Percentiles rank a stretch among this genome's conserved stretches.
Evolutionary conservation across 2,329 filamentous ascomycete genomes (phyloP).

Genomic region (Botrytis fragariae): DNA sequence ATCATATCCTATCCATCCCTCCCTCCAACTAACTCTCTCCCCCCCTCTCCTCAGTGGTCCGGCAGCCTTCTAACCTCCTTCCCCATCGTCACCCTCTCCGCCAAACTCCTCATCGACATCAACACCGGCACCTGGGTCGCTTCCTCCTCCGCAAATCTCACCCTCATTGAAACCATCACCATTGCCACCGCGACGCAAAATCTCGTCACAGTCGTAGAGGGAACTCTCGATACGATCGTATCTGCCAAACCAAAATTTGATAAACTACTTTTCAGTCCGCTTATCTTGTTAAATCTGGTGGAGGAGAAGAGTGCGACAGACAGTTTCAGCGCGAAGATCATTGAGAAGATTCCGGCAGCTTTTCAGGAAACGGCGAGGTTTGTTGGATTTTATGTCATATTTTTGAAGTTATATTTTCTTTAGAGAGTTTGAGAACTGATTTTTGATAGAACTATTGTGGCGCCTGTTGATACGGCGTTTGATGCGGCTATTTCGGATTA

Average conservation of each 20-base stretch:
- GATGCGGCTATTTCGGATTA: conserved; percentile 45
- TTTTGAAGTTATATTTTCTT: rapidly evolving
- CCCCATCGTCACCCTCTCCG: conserved; percentile 31
- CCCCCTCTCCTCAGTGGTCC: not conserved
- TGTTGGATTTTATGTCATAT: not conserved
- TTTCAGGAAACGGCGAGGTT: conserved; percentile 24
- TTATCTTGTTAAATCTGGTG: conserved; percentile 46
- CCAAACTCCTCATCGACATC: conserved; percentile 43
- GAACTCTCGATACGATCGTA: conserved; percentile 42
- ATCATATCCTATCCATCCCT: not conserved
- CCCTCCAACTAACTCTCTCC: not conserved
- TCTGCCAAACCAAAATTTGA: conserved; percentile 46
- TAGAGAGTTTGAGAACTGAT: not conserved
- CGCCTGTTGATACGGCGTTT: conserved; percentile 53
- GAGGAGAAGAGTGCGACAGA: conserved; percentile 43
- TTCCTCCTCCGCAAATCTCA: conserved; percentile 41
- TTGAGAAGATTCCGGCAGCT: conserved; percentile 25
- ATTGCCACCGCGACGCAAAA: conserved; percentile 45
- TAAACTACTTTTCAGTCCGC: conserved; percentile 41
- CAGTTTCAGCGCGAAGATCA: conserved; percentile 27
- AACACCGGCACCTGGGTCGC: conserved; percentile 43
- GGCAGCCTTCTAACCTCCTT: conserved; percentile 5
- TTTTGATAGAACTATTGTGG: conserved; percentile 34
- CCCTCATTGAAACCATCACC: conserved; percentile 41
- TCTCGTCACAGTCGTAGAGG: conserved; percentile 48